Evolutionary conservation across 1,139 yeast species (phyloP).

Genomic region (Suhomyces coccinellae): DNA sequence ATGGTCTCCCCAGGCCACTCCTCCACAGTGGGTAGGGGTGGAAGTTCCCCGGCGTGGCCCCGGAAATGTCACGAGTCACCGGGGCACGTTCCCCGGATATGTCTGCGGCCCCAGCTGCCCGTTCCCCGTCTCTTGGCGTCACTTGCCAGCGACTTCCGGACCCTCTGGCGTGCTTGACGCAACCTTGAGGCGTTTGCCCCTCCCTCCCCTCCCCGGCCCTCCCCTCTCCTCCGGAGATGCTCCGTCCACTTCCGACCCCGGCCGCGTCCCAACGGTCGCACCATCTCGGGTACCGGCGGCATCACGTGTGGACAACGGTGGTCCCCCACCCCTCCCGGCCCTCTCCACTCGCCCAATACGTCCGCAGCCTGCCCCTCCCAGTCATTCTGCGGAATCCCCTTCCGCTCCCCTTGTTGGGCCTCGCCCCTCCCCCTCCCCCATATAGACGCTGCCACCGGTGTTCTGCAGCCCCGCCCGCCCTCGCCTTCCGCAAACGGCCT

Average conservation of each 20-base stretch:
- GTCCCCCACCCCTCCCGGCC: constrained; percentile 1
- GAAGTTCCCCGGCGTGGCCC: too few species aligned
- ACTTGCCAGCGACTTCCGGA: background rate
- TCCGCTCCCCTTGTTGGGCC: background rate
- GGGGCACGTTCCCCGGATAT: too few species aligned
- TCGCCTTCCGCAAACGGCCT: background rate
- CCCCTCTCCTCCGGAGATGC: background rate
- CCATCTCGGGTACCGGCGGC: constrained; percentile 7
- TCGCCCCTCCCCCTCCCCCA: background rate
- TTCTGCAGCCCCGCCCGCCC: background rate
- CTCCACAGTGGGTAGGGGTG: too few species aligned
- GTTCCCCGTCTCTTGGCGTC: too few species aligned
- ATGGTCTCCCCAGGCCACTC: too few species aligned
- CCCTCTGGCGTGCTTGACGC: background rate
- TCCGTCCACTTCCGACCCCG: background rate
- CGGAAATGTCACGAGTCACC: too few species aligned
- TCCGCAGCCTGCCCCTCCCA: background rate
- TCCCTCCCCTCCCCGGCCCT: too few species aligned
- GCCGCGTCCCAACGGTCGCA: background rate
- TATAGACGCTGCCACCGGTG: too few species aligned
- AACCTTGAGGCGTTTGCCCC: background rate
- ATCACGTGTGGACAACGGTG: constrained; percentile 4
- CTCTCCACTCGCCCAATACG: background rate
- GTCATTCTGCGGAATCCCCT: background rate
- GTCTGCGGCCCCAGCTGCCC: too few species aligned